Evolutionary conservation across 345 rosid species (phyloP), one percentile per base, ranked within the genome.

Genomic region (Moricandia moricandioides): DNA sequence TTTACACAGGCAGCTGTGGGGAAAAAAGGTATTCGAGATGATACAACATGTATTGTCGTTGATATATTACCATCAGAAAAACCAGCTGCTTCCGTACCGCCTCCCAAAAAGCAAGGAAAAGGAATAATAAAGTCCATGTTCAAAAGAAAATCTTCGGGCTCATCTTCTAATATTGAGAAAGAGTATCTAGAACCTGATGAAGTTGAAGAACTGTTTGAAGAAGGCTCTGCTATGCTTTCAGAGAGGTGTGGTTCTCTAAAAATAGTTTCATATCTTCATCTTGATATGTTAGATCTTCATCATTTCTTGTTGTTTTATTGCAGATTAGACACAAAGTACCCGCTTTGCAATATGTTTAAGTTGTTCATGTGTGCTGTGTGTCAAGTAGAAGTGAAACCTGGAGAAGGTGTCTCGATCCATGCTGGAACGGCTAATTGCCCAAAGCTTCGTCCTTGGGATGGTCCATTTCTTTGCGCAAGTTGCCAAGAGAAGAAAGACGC

Each of bases 401-500:
- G 92, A 61, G 93, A 96, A 84, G 99, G 98, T 62, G 78, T 91
- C 58, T 92, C 99, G 57, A 86, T 96, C 82, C 99, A 96, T 55
- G 88, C 88, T 39, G 97, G 86, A 8, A 63, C 91, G 24, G 72
- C 94, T 71, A 78, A 84, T 78, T 70, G 82, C 7, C 79, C 88
- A 67, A 92, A 84, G 79, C 73, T 86, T 72, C 97, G 97, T 65
- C 95, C 99, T 4, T 92, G 98, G 92, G 99, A 96, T 87, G 99
- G 99, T 72, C 99, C 99, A 69, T 96, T 92, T 84, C 98, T 96
- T 82, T 96, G 99, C 75, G 60, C 65, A 52, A 96, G 91, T 85
- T 96, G 99, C 88, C 99, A 96, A 80, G 89, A 92, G 73, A 96
- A 92, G 83, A 96, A 84, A 85, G 98, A 92, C 70, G 94, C 94